Conservation (phyloP, 495 filamentous ascomycete genomes). For the Tuber umbilicatum region DNA sequence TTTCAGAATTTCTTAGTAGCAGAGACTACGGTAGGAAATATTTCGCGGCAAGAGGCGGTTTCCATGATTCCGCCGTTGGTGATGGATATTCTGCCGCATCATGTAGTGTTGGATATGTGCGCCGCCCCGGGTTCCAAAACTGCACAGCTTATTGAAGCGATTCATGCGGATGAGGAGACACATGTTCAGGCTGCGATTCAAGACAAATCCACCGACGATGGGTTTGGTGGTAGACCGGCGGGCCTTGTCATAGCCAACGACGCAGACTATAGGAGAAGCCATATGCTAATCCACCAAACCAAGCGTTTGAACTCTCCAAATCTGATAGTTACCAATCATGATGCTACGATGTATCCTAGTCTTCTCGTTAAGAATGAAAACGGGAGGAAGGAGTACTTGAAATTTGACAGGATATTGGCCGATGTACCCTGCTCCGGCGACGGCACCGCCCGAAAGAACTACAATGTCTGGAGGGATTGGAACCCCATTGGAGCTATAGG, state of each 20-base stretch:
- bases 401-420: conserved; percentile 92
- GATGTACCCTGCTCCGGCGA: conserved; percentile 97
- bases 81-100: conserved; percentile 82
- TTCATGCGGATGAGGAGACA: conserved; percentile 85
- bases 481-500: conserved; percentile 73
- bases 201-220: conserved; percentile 34
- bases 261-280: conserved; percentile 84
- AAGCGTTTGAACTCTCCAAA: conserved; percentile 96
- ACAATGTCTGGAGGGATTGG: conserved; percentile 92
- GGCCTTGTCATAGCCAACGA: conserved; percentile 94
- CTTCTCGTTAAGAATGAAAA: conserved; percentile 56
- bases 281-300: conserved; percentile 95
- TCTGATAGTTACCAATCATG: conserved; percentile 94
- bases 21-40: conserved; percentile 93
- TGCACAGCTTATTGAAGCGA: conserved; percentile 86
- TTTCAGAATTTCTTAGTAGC: conserved; percentile 99
- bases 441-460: conserved; percentile 85
- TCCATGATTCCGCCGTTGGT: conserved; percentile 97
- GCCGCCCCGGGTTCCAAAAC: conserved; percentile 96
- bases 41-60: conserved; percentile 91
- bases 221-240: conserved; percentile 63
- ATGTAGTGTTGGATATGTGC: conserved; percentile 90
- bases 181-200: conserved; percentile 57
- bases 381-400: conserved; percentile 65
- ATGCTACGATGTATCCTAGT: conserved; percentile 90